Conservation (phyloP, 768 basidiomycete species). For the Podaxis rugospora region DNA sequence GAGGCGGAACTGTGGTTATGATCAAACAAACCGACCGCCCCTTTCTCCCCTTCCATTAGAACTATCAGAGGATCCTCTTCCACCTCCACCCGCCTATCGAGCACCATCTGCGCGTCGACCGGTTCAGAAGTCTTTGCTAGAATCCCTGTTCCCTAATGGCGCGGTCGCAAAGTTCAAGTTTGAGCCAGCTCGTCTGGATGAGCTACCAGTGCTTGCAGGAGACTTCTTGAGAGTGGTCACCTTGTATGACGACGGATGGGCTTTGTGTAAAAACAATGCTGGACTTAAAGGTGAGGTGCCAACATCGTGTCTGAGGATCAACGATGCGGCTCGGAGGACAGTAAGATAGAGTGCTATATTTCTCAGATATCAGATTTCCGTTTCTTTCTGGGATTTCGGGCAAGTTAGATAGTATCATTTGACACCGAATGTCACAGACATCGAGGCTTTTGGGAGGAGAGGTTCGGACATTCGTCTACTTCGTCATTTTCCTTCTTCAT, state of each 20-base stretch:
- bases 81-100: not conserved
- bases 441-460: not conserved
- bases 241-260: conserved; percentile 79
- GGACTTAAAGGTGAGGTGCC: conserved; percentile 76
- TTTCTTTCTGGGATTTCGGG: not conserved
- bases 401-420: not conserved
- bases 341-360: no score
- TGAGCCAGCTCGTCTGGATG: conserved; percentile 65
- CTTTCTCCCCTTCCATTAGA: not conserved
- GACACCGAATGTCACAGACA: not conserved
- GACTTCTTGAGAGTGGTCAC: conserved; percentile 52
- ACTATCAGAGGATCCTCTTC: not conserved
- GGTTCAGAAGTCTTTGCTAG: not conserved
- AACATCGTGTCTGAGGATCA: conserved; percentile 51
- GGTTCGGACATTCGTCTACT: not conserved
- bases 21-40: not conserved
- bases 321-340: not conserved
- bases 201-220: conserved; percentile 57
- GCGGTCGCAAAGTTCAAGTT: conserved; percentile 51
- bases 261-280: conserved; percentile 50
- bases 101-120: not conserved
- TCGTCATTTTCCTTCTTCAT: not conserved
- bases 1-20: not conserved
- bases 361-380: no score
- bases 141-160: conserved; percentile 17